Evolutionary conservation across 1,284 basidiomycete species (phyloP).

Genomic region (Inonotus hispidus): DNA sequence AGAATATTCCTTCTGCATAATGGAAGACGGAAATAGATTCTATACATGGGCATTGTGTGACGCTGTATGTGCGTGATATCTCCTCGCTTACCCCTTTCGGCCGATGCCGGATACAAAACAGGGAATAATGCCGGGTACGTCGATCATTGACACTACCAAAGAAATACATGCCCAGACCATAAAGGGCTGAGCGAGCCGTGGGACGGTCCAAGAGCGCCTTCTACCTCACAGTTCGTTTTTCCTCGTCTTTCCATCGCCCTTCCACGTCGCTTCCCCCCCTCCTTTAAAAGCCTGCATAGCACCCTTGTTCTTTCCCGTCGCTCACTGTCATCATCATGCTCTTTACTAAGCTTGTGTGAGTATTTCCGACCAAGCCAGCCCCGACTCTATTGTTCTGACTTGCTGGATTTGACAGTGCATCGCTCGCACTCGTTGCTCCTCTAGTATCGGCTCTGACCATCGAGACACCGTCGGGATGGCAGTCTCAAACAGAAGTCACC

Average conservation of each 20-base stretch:
- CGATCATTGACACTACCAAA: background rate
- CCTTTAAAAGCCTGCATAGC: constrained; percentile 1
- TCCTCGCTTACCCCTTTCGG: background rate
- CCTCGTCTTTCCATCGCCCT: background rate
- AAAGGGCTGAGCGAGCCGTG: background rate
- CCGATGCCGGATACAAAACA: background rate
- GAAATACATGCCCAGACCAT: background rate
- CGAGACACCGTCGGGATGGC: constrained; percentile 31
- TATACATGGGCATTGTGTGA: background rate
- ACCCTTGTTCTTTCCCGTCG: background rate
- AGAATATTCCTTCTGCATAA: background rate
- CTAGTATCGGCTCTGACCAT: constrained; percentile 46
- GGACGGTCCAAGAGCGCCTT: constrained; percentile 1
- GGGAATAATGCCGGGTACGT: background rate
- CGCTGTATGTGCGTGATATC: background rate
- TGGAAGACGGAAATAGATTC: background rate
- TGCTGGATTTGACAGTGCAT: constrained; percentile 31
- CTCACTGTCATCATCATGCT: constrained; percentile 8
- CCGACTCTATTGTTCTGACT: background rate
- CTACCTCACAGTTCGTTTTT: background rate
- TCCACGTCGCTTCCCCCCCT: constrained; percentile 2
- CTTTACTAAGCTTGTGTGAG: constrained; percentile 15
- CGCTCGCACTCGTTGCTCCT: constrained; percentile 39
- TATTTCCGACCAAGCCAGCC: background rate
- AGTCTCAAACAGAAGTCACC: constrained; percentile 33